A percentile compares a stretch with the other conserved stretches of the same genome.
These are phyloP conservation scores for Senecio squalidus DNA, from an alignment of 140 eudicot genomes.

Conservation along the genomic window DNA sequence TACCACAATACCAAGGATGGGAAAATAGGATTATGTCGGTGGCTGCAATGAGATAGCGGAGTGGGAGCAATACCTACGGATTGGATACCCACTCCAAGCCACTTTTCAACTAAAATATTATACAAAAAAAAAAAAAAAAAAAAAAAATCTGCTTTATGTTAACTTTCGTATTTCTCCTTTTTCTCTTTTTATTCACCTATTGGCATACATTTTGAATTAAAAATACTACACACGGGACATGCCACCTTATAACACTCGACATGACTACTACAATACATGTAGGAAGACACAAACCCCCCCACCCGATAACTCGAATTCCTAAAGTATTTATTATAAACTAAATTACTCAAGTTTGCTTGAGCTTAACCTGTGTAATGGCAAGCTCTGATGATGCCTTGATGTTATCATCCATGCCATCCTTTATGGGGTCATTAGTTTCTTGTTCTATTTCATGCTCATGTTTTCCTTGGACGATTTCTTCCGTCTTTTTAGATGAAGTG, in stretches of 20 bases:
- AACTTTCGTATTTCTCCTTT: too few relatives aligned
- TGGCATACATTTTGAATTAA: too few relatives aligned
- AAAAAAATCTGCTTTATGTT: too few relatives aligned
- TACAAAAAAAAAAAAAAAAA: too few relatives aligned
- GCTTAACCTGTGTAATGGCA: slow-evolving; percentile 25
- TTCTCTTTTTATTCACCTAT: too few relatives aligned
- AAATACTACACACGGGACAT: too few relatives aligned
- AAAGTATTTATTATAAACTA: not conserved
- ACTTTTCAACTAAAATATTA: too few relatives aligned
- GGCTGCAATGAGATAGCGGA: too few relatives aligned
- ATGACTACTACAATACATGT: not conserved
- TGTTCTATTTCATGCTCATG: slow-evolving; percentile 16
- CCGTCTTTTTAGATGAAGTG: slow-evolving; percentile 8
- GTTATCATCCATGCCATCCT: slow-evolving; percentile 10
- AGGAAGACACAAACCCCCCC: not conserved
- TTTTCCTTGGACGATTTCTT: slow-evolving; percentile 7
- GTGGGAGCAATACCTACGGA: too few relatives aligned
- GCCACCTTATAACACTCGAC: not conserved
- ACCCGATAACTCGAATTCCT: slow-evolving; percentile 1
- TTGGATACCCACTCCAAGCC: too few relatives aligned
- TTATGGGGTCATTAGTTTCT: slow-evolving; percentile 8
- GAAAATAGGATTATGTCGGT: too few relatives aligned
- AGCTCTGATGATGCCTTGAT: slow-evolving; percentile 22
- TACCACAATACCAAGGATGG: too few relatives aligned
- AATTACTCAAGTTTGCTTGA: slow-evolving; percentile 12